Evolutionary conservation across 495 filamentous ascomycete genomes (phyloP).

Genomic region (Mycothermus thermophilus): DNA sequence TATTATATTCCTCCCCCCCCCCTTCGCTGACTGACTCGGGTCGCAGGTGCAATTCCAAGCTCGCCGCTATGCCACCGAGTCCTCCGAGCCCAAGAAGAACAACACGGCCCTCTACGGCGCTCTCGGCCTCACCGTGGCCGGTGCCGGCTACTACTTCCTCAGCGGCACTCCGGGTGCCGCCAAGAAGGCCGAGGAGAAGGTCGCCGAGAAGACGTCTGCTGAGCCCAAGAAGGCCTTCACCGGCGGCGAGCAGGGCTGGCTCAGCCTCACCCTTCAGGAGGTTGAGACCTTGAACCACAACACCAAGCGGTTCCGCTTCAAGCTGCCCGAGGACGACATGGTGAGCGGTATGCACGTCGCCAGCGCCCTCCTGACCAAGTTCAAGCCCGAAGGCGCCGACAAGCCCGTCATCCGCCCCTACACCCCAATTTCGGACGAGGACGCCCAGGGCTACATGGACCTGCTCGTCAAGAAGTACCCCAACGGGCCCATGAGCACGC

Average conservation of each 20-base stretch:
- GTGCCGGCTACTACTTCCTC: constrained; percentile 40
- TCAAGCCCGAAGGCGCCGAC: constrained; percentile 57
- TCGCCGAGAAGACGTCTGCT: constrained; percentile 10
- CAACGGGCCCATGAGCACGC: constrained; percentile 76
- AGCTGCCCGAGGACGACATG: constrained; percentile 67
- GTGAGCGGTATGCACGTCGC: constrained; percentile 69
- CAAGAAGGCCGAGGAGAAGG: constrained; percentile 33
- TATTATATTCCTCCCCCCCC: neutral
- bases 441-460: constrained; percentile 65
- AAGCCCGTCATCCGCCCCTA: constrained; percentile 85
- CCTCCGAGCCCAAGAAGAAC: constrained; percentile 18
- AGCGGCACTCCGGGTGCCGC: constrained; percentile 30
- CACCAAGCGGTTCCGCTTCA: constrained; percentile 77
- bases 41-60: constrained; percentile 10
- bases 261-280: constrained; percentile 65
- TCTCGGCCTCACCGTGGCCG: constrained; percentile 27
- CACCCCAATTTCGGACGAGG: constrained; percentile 79
- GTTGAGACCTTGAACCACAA: constrained; percentile 71
- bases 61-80: constrained; percentile 43
- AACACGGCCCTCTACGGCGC: constrained; percentile 32
- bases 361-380: constrained; percentile 79
- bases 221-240: constrained; percentile 49
- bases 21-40: neutral
- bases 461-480: constrained; percentile 85
- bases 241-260: constrained; percentile 76